phyloP scores from a whole-genome alignment of 768 basidiomycete species.

The Amanita thiersii region DNA sequence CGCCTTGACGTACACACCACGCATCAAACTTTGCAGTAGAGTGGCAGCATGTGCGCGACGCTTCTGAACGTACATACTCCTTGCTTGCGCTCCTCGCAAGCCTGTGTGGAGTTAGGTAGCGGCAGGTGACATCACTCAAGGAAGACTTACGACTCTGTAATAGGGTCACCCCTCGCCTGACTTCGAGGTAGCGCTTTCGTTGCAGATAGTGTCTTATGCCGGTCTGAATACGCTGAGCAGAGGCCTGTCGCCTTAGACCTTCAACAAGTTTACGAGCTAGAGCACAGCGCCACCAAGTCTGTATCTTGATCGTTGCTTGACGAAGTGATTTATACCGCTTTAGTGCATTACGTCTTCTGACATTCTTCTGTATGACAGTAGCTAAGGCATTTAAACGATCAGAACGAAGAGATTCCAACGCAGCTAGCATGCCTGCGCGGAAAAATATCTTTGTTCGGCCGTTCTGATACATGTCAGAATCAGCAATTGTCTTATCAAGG shows the following conservation, averaged over 20 bases:
- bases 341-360: slow-evolving; percentile 78
- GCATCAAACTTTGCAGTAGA: slow-evolving; percentile 72
- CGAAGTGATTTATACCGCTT: slow-evolving; percentile 72
- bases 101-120: slow-evolving; percentile 29
- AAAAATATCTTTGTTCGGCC: slow-evolving; percentile 99
- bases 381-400: slow-evolving; percentile 85
- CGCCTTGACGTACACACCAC: slow-evolving; percentile 67
- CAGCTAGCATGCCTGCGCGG: slow-evolving; percentile 97
- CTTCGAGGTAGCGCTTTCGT: slow-evolving; percentile 58
- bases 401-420: slow-evolving; percentile 84
- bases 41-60: slow-evolving; percentile 56
- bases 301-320: slow-evolving; percentile 71
- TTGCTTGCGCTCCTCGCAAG: slow-evolving; percentile 66
- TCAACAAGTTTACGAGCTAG: slow-evolving; percentile 66
- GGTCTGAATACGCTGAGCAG: slow-evolving; percentile 72
- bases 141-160: slow-evolving; percentile 74
- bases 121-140: neutral
- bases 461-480: slow-evolving; percentile 94
- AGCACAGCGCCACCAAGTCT: slow-evolving; percentile 93
- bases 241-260: slow-evolving; percentile 60
- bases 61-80: slow-evolving; percentile 48
- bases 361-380: slow-evolving; percentile 96
- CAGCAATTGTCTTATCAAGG: slow-evolving; percentile 79
- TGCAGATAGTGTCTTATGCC: slow-evolving; percentile 67
- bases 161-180: slow-evolving; percentile 52